These are phyloP conservation scores for Ceratocystis albifundus DNA, from an alignment of 2,329 filamentous ascomycete genomes.

Conservation along the genomic window DNA sequence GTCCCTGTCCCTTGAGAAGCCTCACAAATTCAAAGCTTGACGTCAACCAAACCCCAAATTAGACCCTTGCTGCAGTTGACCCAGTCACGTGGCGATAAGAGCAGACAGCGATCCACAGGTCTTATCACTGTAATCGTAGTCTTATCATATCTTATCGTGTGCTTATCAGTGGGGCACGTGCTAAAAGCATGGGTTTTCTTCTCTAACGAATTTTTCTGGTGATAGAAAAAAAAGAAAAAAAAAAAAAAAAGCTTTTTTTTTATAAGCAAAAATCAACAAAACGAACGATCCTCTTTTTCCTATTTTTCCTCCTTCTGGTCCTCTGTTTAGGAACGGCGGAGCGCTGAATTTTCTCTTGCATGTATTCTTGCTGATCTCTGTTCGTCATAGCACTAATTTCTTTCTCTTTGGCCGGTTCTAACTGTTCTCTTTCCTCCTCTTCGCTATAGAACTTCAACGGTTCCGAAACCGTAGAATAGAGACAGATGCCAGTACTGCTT, in stretches of 20 bases:
- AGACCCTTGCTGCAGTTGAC: neutral
- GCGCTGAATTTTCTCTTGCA: neutral
- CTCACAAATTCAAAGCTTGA: slow-evolving; percentile 10
- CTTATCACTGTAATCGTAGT: neutral
- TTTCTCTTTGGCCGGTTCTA: too few relatives aligned
- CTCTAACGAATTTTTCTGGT: neutral
- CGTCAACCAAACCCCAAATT: slow-evolving; percentile 16
- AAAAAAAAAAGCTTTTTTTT: slow-evolving; percentile 4
- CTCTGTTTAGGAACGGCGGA: neutral
- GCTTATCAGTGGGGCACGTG: neutral
- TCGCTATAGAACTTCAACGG: neutral
- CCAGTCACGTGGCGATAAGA: slow-evolving; percentile 3
- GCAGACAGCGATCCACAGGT: neutral
- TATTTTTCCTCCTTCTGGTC: neutral
- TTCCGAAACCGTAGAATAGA: neutral
- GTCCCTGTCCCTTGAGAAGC: neutral
- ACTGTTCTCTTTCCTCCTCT: neutral
- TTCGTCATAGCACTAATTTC: neutral
- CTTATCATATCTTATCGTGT: neutral
- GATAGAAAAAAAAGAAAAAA: neutral
- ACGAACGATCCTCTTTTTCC: neutral
- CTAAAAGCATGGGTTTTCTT: slow-evolving; percentile 7
- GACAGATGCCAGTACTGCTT: slow-evolving; percentile 13
- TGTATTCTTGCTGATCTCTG: neutral
- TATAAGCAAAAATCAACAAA: neutral